Percentiles rank a stretch among this genome's conserved stretches.
These are phyloP conservation scores for Populus alba DNA, from an alignment of 345 rosid genomes.

Conservation along the genomic window DNA sequence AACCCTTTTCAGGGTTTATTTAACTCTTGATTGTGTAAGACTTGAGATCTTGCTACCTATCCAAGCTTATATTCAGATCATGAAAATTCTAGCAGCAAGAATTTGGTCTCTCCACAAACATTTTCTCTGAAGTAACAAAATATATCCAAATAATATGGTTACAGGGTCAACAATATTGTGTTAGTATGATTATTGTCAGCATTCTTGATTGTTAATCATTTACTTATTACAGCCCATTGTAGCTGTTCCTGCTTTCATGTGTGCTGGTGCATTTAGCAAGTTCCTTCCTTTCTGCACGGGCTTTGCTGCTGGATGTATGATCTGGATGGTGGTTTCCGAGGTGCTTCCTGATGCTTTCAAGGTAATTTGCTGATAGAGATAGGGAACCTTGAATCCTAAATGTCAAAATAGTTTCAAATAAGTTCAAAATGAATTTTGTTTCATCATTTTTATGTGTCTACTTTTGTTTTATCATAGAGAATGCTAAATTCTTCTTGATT, in stretches of 20 bases:
- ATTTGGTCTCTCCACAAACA: not conserved
- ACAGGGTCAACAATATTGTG: not conserved
- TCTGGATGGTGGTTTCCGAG: slow-evolving; percentile 99
- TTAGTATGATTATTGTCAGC: not conserved
- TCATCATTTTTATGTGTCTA: not conserved
- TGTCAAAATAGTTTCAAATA: not conserved
- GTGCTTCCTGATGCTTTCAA: slow-evolving; percentile 99
- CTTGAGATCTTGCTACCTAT: not conserved
- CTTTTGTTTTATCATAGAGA: not conserved
- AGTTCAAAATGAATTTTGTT: not conserved
- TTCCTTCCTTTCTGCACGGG: slow-evolving; percentile 98
- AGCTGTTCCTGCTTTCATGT: slow-evolving; percentile 95
- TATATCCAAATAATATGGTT: not conserved
- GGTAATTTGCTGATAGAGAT: slow-evolving; percentile 42
- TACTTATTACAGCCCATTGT: slow-evolving; percentile 71
- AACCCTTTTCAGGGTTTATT: not conserved
- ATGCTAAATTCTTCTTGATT: slow-evolving; percentile 10
- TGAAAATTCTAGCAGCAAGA: not conserved
- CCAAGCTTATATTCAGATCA: not conserved
- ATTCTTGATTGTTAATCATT: not conserved
- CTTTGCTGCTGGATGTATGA: slow-evolving; percentile 99
- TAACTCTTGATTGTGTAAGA: not conserved
- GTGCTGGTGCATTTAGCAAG: slow-evolving; percentile 95
- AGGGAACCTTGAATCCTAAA: not conserved
- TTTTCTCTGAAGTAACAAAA: not conserved